Conservation (phyloP, 176 grass and related monocot genomes). For the Oryza nivara region DNA sequence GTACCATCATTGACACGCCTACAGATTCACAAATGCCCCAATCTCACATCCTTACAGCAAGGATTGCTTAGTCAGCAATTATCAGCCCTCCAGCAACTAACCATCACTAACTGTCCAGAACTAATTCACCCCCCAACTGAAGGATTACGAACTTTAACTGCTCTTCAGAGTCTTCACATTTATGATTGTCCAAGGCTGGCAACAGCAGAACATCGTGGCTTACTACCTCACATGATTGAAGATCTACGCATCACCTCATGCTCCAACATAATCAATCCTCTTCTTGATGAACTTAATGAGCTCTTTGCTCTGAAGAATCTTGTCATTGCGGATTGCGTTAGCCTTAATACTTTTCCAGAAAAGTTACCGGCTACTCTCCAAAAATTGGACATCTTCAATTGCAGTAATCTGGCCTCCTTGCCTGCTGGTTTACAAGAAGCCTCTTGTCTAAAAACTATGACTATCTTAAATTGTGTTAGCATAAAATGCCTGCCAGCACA, state of each 20-base stretch:
- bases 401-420: slow-evolving; percentile 50
- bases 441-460: slow-evolving; percentile 41
- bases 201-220: slow-evolving; percentile 35
- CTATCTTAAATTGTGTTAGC: slow-evolving; percentile 54
- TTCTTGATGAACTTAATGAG: slow-evolving; percentile 16
- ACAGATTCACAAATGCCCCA: slow-evolving; percentile 61
- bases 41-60: slow-evolving; percentile 55
- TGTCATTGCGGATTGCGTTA: slow-evolving; percentile 37
- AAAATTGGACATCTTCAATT: slow-evolving; percentile 57
- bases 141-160: slow-evolving; percentile 50
- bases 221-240: slow-evolving; percentile 50
- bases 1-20: slow-evolving; percentile 49
- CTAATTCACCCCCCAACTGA: slow-evolving; percentile 49
- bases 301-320: slow-evolving; percentile 48
- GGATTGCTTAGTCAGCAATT: slow-evolving; percentile 58
- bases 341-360: slow-evolving; percentile 57
- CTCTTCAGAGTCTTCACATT: slow-evolving; percentile 67
- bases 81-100: slow-evolving; percentile 50
- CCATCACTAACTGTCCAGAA: slow-evolving; percentile 51
- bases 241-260: slow-evolving; percentile 21
- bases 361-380: slow-evolving; percentile 49
- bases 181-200: slow-evolving; percentile 57
- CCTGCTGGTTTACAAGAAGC: slow-evolving; percentile 54
- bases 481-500: slow-evolving; percentile 53
- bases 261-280: too few relatives aligned